These are phyloP conservation scores for Ophiocordyceps camponoti-rufipedis DNA, from an alignment of 2,329 filamentous ascomycete genomes.

Conservation along the genomic window DNA sequence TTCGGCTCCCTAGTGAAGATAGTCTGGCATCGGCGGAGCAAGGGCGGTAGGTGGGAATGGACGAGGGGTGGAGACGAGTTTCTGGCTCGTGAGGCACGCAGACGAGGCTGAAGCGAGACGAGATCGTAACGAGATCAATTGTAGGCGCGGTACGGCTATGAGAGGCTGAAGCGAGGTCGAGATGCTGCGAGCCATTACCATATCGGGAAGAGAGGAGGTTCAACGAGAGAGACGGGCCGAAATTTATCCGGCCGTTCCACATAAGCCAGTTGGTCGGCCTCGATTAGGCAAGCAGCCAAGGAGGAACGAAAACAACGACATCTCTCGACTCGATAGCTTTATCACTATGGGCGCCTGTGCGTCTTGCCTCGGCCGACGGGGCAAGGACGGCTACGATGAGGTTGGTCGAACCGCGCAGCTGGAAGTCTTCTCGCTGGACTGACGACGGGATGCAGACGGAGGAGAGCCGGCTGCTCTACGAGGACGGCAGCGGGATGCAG, in stretches of 20 bases:
- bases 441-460: slow-evolving; percentile 25
- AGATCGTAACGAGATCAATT: too few relatives aligned
- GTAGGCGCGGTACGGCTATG: too few relatives aligned
- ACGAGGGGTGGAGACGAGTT: too few relatives aligned
- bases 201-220: background rate
- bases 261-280: background rate
- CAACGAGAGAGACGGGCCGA: background rate
- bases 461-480: slow-evolving; percentile 39
- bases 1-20: too few relatives aligned
- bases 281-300: background rate
- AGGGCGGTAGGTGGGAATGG: too few relatives aligned
- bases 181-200: too few relatives aligned
- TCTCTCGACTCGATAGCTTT: background rate
- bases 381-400: slow-evolving; percentile 34
- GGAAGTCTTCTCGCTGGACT: background rate
- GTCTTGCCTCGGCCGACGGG: slow-evolving; percentile 37
- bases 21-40: too few relatives aligned
- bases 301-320: background rate
- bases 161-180: too few relatives aligned
- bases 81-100: background rate
- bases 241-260: background rate
- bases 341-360: slow-evolving; percentile 39
- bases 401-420: slow-evolving; percentile 16
- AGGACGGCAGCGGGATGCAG: slow-evolving; percentile 38
- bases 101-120: background rate